These are phyloP conservation scores for Penicillium thymicola DNA, from an alignment of 2,329 filamentous ascomycete genomes.

Conservation along the genomic window DNA sequence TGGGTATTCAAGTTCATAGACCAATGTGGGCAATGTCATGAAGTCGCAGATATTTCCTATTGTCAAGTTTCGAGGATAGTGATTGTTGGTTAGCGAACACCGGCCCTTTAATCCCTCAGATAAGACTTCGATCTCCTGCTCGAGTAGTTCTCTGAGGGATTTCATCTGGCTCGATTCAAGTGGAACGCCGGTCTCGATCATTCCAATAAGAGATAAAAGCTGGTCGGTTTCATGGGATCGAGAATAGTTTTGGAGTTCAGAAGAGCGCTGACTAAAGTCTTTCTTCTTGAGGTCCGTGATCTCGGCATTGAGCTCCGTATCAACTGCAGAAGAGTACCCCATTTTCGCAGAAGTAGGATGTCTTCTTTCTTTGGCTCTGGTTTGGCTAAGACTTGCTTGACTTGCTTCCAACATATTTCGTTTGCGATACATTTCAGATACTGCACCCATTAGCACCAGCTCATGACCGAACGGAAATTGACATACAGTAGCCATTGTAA, in stretches of 20 bases:
- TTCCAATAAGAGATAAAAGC: slow-evolving; percentile 58
- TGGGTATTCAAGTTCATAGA: slow-evolving; percentile 75
- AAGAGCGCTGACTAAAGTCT: slow-evolving; percentile 46
- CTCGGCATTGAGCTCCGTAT: not conserved
- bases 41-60: slow-evolving; percentile 66
- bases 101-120: slow-evolving; percentile 65
- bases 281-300: slow-evolving; percentile 6
- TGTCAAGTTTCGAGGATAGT: slow-evolving; percentile 69
- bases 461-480: not conserved
- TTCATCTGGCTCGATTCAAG: slow-evolving; percentile 55
- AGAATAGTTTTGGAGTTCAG: slow-evolving; percentile 7
- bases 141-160: slow-evolving; percentile 63
- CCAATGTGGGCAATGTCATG: slow-evolving; percentile 69
- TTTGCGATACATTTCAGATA: slow-evolving; percentile 59
- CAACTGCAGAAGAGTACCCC: not conserved
- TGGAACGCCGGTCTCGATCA: slow-evolving; percentile 59
- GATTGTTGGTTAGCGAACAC: slow-evolving; percentile 46
- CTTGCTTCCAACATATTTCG: slow-evolving; percentile 33
- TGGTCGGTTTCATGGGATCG: slow-evolving; percentile 46
- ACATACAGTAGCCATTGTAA: slow-evolving; percentile 66
- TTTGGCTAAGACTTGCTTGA: slow-evolving; percentile 6
- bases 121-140: slow-evolving; percentile 63
- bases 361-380: not conserved
- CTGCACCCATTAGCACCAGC: slow-evolving; percentile 17
- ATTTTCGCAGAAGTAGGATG: not conserved